These are phyloP conservation scores for Ceratobasidium sp. DNA, from an alignment of 1,284 basidiomycete genomes.

Conservation along the genomic window DNA sequence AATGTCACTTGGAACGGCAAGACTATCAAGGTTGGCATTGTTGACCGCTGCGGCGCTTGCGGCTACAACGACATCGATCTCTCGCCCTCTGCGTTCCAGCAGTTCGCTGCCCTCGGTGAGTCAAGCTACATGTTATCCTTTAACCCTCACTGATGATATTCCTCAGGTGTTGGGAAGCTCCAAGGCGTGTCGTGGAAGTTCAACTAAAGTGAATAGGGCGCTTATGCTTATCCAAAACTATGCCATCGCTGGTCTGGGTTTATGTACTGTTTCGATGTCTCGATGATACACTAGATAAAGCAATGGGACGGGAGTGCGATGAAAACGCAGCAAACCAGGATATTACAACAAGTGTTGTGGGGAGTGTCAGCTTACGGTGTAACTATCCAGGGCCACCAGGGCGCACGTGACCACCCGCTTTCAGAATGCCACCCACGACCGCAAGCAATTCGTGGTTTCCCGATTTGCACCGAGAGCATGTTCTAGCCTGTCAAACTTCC, in stretches of 20 bases:
- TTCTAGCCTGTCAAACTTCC: conserved; percentile 86
- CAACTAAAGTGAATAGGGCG: conserved; percentile 14
- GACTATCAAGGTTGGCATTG: conserved; percentile 45
- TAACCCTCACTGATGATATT: background rate
- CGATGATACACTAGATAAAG: background rate
- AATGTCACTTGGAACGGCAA: conserved; percentile 40
- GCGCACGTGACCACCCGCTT: conserved; percentile 3
- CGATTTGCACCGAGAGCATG: conserved; percentile 63
- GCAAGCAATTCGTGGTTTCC: conserved; percentile 64
- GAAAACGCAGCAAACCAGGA: background rate
- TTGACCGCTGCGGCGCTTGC: conserved; percentile 40
- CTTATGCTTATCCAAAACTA: background rate
- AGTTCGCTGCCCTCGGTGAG: conserved; percentile 36
- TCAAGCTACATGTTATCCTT: background rate
- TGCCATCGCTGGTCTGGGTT: background rate
- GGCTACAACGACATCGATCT: conserved; percentile 46
- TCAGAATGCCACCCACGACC: conserved; percentile 26
- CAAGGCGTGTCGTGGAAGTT: conserved; percentile 43
- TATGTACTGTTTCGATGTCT: background rate
- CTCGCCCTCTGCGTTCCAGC: conserved; percentile 42
- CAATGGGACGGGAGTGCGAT: background rate
- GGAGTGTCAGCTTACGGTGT: too few relatives aligned
- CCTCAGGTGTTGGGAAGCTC: conserved; percentile 34
- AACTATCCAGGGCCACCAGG: too few relatives aligned
- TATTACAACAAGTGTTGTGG: background rate